A percentile compares a stretch with the other conserved stretches of the same genome.
phyloP scores from a whole-genome alignment of 495 filamentous ascomycete genomes.

The Pseudotulostoma volvatum region DNA sequence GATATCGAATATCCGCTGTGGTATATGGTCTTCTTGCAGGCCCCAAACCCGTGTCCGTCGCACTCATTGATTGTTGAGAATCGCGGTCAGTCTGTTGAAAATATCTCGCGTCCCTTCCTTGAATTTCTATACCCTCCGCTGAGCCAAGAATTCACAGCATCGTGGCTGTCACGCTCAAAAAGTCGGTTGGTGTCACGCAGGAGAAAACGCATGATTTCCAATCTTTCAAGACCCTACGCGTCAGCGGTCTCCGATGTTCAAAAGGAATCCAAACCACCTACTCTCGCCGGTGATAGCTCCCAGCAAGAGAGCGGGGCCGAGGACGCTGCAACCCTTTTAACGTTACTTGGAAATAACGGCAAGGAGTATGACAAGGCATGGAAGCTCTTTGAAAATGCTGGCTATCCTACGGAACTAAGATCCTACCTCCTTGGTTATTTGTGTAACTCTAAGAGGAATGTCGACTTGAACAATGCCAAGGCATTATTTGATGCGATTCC shows the following conservation, averaged over 20 bases:
- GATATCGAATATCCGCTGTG: slow-evolving; percentile 19
- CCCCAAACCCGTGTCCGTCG: background rate
- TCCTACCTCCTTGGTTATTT: slow-evolving; percentile 24
- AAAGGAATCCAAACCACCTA: background rate
- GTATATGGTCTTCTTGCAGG: background rate
- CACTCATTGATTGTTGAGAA: background rate
- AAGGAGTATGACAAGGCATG: slow-evolving; percentile 20
- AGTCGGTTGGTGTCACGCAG: slow-evolving; percentile 17
- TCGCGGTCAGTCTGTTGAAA: background rate
- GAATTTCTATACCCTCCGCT: slow-evolving; percentile 27
- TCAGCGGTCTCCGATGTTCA: slow-evolving; percentile 12
- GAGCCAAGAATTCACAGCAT: slow-evolving; percentile 11
- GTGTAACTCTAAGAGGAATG: slow-evolving; percentile 13
- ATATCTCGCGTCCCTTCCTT: slow-evolving; percentile 11
- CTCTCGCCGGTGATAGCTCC: background rate
- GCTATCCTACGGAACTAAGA: slow-evolving; percentile 11
- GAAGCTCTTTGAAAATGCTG: slow-evolving; percentile 19
- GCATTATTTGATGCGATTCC: slow-evolving; percentile 26
- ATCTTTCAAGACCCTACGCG: slow-evolving; percentile 16
- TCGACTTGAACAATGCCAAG: slow-evolving; percentile 24
- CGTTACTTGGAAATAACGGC: slow-evolving; percentile 8
- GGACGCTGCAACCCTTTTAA: slow-evolving; percentile 3
- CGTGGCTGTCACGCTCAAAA: slow-evolving; percentile 11
- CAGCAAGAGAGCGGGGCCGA: background rate
- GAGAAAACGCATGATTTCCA: slow-evolving; percentile 11